Evolutionary conservation across 257 asterid species (phyloP).

Genomic region (Gynochthodes officinalis): DNA sequence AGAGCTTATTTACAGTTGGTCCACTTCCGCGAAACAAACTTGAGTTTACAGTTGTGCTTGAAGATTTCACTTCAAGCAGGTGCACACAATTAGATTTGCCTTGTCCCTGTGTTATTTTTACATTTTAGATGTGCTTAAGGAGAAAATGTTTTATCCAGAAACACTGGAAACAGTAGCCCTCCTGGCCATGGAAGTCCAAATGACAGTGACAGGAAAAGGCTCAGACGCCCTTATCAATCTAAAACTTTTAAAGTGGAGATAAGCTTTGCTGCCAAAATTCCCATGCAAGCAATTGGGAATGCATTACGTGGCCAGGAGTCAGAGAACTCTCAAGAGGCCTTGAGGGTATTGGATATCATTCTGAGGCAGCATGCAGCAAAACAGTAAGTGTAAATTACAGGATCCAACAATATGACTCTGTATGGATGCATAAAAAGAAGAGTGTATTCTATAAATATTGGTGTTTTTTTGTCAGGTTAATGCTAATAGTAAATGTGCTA

Average conservation of each 20-base stretch:
- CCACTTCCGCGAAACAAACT: conserved; percentile 78
- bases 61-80: conserved; percentile 72
- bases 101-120: background rate
- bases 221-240: conserved; percentile 63
- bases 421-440: background rate
- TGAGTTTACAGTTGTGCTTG: conserved; percentile 85
- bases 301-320: conserved; percentile 89
- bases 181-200: conserved; percentile 51
- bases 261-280: conserved; percentile 79
- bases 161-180: conserved; percentile 69
- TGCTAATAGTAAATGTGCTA: conserved; percentile 1
- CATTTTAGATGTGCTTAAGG: background rate
- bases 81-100: conserved; percentile 12
- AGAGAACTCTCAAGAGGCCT: conserved; percentile 77
- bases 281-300: conserved; percentile 77
- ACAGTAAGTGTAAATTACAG: conserved; percentile 54
- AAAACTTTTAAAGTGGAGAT: conserved; percentile 85
- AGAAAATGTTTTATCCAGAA: conserved; percentile 37
- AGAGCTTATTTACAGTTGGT: conserved; percentile 84
- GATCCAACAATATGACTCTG: background rate
- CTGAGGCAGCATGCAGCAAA: conserved; percentile 96
- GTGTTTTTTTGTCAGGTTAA: background rate
- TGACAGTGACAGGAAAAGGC: conserved; percentile 59
- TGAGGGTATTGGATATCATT: conserved; percentile 83
- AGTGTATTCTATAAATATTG: background rate